A percentile compares a stretch with the other conserved stretches of the same genome.
phyloP scores from a whole-genome alignment of 768 basidiomycete species.

The Rhodotorula paludigena region DNA sequence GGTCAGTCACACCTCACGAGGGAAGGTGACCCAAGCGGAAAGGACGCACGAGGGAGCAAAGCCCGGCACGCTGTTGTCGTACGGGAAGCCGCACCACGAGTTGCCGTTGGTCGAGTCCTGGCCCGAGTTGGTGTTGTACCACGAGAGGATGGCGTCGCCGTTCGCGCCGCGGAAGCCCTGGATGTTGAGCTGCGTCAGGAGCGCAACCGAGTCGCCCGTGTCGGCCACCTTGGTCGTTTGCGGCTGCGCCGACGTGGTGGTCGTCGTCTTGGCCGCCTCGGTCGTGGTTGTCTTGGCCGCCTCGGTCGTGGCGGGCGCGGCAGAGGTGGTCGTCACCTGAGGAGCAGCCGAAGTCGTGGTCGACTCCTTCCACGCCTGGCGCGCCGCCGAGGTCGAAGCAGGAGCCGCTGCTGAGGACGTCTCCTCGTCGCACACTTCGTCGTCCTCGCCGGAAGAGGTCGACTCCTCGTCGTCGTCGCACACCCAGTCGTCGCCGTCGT shows the following conservation, averaged over 20 bases:
- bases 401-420: neutral
- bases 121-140: slow-evolving; percentile 35
- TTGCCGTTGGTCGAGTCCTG: slow-evolving; percentile 37
- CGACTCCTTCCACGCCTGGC: neutral
- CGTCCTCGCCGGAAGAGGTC: neutral
- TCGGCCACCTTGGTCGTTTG: slow-evolving; percentile 14
- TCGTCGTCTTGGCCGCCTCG: neutral
- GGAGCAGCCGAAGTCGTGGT: neutral
- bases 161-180: slow-evolving; percentile 23
- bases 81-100: slow-evolving; percentile 35
- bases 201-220: neutral
- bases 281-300: neutral
- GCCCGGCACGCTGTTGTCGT: slow-evolving; percentile 18
- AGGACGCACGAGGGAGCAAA: neutral
- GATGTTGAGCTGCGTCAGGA: slow-evolving; percentile 16
- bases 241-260: neutral
- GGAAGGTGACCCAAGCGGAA: no score
- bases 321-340: neutral
- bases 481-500: slow-evolving; percentile 27
- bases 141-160: slow-evolving; percentile 25
- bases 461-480: slow-evolving; percentile 15
- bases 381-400: neutral
- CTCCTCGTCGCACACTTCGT: neutral
- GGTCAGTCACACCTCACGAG: neutral
- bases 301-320: neutral